Percentiles rank a stretch among this genome's conserved stretches.
Conservation (phyloP, 2,329 filamentous ascomycete species). For the Lanzia echinophila region DNA sequence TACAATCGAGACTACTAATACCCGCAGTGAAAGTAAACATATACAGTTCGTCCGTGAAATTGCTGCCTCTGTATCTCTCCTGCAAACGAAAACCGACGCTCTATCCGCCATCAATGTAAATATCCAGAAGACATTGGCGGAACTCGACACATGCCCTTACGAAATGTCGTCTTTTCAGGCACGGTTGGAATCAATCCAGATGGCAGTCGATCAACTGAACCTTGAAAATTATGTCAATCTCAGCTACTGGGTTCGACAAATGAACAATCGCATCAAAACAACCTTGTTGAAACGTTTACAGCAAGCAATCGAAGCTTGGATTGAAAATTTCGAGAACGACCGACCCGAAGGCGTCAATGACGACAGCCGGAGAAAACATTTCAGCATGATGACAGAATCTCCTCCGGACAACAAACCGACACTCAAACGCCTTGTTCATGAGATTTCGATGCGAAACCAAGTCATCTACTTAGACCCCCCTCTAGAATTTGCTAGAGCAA, state of each 20-base stretch:
- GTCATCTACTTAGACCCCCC: slow-evolving; percentile 95
- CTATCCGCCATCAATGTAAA: slow-evolving; percentile 74
- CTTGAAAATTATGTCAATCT: slow-evolving; percentile 94
- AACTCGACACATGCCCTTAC: slow-evolving; percentile 81
- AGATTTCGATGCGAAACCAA: slow-evolving; percentile 96
- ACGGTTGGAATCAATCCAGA: slow-evolving; percentile 79
- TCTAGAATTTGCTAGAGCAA: slow-evolving; percentile 82
- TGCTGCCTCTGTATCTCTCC: slow-evolving; percentile 73
- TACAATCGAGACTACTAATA: slow-evolving; percentile 49
- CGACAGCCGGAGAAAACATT: slow-evolving; percentile 46
- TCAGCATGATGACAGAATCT: slow-evolving; percentile 36
- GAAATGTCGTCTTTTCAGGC: slow-evolving; percentile 71
- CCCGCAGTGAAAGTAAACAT: slow-evolving; percentile 77
- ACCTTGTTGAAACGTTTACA: slow-evolving; percentile 78
- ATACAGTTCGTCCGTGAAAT: slow-evolving; percentile 96
- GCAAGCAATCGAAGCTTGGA: slow-evolving; percentile 80
- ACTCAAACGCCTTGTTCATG: slow-evolving; percentile 72
- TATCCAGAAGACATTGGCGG: slow-evolving; percentile 71
- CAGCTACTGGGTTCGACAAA: slow-evolving; percentile 76
- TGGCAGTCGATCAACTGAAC: slow-evolving; percentile 91
- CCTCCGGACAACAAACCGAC: slow-evolving; percentile 49
- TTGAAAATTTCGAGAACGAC: slow-evolving; percentile 69
- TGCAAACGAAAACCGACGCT: slow-evolving; percentile 81
- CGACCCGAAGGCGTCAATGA: slow-evolving; percentile 36
- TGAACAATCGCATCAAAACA: slow-evolving; percentile 79